Evolutionary conservation across 495 filamentous ascomycete genomes (phyloP).

Genomic region (Apodospora peruviana): DNA sequence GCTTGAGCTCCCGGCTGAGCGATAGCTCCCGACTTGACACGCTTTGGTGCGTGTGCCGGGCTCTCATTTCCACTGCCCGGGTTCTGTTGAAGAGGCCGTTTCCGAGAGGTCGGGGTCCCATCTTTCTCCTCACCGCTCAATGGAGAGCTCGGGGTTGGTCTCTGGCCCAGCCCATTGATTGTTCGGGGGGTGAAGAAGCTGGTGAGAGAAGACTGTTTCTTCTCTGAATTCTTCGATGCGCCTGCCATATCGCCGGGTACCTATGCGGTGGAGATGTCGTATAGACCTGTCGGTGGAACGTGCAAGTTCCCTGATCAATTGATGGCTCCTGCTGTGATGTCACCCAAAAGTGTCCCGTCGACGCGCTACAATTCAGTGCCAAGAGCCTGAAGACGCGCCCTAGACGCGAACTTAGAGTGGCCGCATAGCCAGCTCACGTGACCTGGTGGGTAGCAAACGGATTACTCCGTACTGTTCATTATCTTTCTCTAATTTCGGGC

Average conservation of each 20-base stretch:
- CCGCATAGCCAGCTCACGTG: background rate
- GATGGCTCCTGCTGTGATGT: background rate
- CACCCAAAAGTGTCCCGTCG: background rate
- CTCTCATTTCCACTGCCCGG: conserved; percentile 28
- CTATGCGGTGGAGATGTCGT: too few relatives aligned
- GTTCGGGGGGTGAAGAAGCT: conserved; percentile 78
- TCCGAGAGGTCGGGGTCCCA: conserved; percentile 18
- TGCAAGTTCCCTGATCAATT: too few relatives aligned
- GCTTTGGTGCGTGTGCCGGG: conserved; percentile 33
- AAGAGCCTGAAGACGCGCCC: background rate
- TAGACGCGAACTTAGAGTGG: background rate
- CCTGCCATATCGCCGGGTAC: conserved; percentile 27
- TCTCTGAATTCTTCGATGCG: conserved; percentile 30
- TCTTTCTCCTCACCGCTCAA: conserved; percentile 1
- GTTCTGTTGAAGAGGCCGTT: conserved; percentile 44
- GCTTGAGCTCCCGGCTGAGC: conserved; percentile 19
- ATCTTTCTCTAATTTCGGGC: too few relatives aligned
- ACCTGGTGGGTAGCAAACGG: background rate
- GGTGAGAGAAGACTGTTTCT: conserved; percentile 77
- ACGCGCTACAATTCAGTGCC: background rate
- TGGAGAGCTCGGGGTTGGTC: conserved; percentile 11
- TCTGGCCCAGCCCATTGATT: conserved; percentile 26
- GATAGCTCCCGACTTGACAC: conserved; percentile 24
- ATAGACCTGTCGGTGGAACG: too few relatives aligned
- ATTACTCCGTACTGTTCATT: too few relatives aligned